Base-by-base conservation (phyloP, 352 stramenopile genomes). In the Pythium graminicola region DNA sequence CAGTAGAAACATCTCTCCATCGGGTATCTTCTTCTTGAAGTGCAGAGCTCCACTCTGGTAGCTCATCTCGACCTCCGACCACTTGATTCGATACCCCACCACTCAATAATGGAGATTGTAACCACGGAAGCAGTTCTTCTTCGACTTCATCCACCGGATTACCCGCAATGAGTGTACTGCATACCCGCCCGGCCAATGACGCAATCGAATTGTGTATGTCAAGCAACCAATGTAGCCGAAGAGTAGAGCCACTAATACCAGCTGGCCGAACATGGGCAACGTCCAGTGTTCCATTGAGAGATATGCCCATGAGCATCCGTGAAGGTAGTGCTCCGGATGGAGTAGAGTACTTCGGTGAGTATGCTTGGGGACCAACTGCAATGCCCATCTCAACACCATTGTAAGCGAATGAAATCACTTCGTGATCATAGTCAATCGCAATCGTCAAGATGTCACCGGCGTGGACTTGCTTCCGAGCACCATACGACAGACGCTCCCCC, bases 101-200 rank as follows among this genome's bases (percentile, higher is more conserved):
- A 61, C 80, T 92, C 7, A 94, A 54, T 14, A 94, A 58, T 17
- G 76, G 77, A 9, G 81, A 93, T 50, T 94, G 81, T 19, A 94
- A 54, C 84, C 84, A 94, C 8, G 84, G 81, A 3, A 89, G 47
- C 6, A 94, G 39, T 39, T 94, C 84, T 57, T 94, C 84, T 67
- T 94, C 84, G 3, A 85, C 68, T 3, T 60, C 61, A 64, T 94
- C 78, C 2, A 92, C 64, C 1, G 84, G 84, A 24, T 86, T 68
- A 2, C 81, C 84, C 22, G 81, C 73, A 42, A 94, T 89, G 19
- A 94, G 41, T 5, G 78, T 89, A 36, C 78, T 73, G 7, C 81
- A 64, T 16, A 94, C 64, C 35, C 81, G 61, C 9, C 80, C 80
- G 23, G 72, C 77, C 6, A 94, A 67, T 23, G 80, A 93, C 19